Base-by-base conservation (phyloP, 2,329 filamentous ascomycete species). In the Aureobasidium sp. region DNA sequence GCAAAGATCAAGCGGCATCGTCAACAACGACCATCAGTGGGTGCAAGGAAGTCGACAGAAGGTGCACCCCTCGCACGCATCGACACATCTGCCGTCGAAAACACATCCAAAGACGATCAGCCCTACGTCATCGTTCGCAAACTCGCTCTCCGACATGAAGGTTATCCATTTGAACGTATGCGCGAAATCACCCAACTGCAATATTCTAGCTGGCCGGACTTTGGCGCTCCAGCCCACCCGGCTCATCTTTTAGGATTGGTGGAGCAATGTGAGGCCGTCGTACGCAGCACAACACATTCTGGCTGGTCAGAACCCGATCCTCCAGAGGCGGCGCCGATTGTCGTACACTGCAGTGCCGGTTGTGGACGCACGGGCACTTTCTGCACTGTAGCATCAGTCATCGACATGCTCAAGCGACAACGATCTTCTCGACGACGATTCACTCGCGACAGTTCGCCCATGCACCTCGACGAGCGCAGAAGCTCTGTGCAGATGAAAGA, bases 181-280 rank as follows among this genome's bases (percentile, higher is more conserved):
- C 86, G 91, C 21, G 90, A 97, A 68, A 85, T 98, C 57, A 96
- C 90, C 0, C 93, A 98, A 61, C 74, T 98, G 12, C 90, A 97
- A 65, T 97, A 96, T 67, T 83, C 89, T 0, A 84, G 86, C n/a
- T 98, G 93, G 93, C 93, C 93, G 0, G 93, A 98, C 64, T 96
- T 97, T 68, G 93, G 93, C 17, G 86, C 90, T 0, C 91, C 91
- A 0, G 90, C 93, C 0, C 86, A 94, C 63, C 90, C 93, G 1
- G 81, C 83, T 4, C 90, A 97, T 63, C 77, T 98, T 2, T 77
- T 98, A 14, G 87, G 85, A 2, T 72, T 98, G 14, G 87, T 97
- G n/a, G 90, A 96, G 68, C 80, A 95, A 49, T 88, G 86, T 62
- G 93, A 89, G 83, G 79, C 86, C 77, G 72, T 85, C 69, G 60